Base-by-base conservation (phyloP, 495 filamentous ascomycete genomes). In the Penicillium soppii region DNA sequence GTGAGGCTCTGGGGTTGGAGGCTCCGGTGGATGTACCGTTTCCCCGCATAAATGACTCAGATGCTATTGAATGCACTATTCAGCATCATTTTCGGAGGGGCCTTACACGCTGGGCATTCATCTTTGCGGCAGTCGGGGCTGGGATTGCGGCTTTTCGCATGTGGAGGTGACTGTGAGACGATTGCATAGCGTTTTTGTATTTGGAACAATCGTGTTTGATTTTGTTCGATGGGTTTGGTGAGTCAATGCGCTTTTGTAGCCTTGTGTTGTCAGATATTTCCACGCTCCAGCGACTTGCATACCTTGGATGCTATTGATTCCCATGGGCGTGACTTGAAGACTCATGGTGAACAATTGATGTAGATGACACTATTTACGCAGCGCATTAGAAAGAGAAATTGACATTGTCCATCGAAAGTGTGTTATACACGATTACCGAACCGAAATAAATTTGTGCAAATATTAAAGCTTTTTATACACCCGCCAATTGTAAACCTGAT, bases 1-100 rank as follows among this genome's bases (percentile, higher is more conserved):
- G 78, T 58, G 59, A 67, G 46, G 77, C 74, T 29, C 53, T 80
- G 12, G 70, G 59, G 5, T 71, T 71, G 33, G 62, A 69, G 0
- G 49, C 67, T 5, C 76, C 77, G 0, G 22, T 36, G 25, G 61
- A 62, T 27, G 53, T 64, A 0, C 49, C 59, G 10, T 77, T 81
- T 35, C 78, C 76, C n/a, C 51, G 37, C 3, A 39, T 70, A 2
- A 69, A 72, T 49, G 67, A 68, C 30, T 54, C 57, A 1, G 53
- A 55, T 15, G 63, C 43, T 12, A 67, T 64, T 38, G 47, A 54
- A 22, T 41, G 42, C 13, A 58, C 50, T 0, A 46, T 54, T 12
- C 32, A 30, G 27, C 41, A 57, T 50, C 53, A 64, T 48, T 38
- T 67, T 2, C 48, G 43, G 9, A 47, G 53, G 16, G 63, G 53